phyloP scores from a whole-genome alignment of 1,139 yeast species.

The Suhomyces kunorum region DNA sequence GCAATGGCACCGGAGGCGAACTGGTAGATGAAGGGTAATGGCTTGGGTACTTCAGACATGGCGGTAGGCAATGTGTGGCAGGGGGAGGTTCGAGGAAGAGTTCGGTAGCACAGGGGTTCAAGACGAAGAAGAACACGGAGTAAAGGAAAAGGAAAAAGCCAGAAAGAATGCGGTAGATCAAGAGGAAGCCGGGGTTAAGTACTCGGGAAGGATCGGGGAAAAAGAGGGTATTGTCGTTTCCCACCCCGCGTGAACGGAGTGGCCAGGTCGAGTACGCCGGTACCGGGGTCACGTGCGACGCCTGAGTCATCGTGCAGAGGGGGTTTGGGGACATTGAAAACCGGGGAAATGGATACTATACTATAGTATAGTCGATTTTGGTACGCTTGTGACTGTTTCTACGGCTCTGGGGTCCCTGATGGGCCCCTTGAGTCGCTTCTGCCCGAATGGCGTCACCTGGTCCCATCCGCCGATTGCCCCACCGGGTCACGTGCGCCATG shows the following conservation, averaged over 20 bases:
- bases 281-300: slow-evolving; percentile 8
- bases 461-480: too few species aligned
- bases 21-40: slow-evolving; percentile 84
- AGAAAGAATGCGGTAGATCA: slow-evolving; percentile 1
- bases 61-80: too few species aligned
- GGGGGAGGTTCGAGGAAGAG: too few species aligned
- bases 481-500: too few species aligned
- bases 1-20: slow-evolving; percentile 96
- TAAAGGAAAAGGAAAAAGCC: neutral
- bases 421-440: too few species aligned
- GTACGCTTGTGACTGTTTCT: too few species aligned
- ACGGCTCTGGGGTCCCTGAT: too few species aligned
- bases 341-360: too few species aligned
- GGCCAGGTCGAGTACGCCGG: slow-evolving; percentile 5
- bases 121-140: too few species aligned
- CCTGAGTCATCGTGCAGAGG: neutral
- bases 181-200: slow-evolving; percentile 9
- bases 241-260: slow-evolving; percentile 5
- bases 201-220: slow-evolving; percentile 9
- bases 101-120: neutral
- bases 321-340: neutral
- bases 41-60: slow-evolving; percentile 37
- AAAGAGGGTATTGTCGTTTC: neutral
- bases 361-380: too few species aligned
- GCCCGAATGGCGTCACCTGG: too few species aligned